These are phyloP conservation scores for Amanita fuliginea DNA, from an alignment of 768 basidiomycete genomes.

Conservation along the genomic window DNA sequence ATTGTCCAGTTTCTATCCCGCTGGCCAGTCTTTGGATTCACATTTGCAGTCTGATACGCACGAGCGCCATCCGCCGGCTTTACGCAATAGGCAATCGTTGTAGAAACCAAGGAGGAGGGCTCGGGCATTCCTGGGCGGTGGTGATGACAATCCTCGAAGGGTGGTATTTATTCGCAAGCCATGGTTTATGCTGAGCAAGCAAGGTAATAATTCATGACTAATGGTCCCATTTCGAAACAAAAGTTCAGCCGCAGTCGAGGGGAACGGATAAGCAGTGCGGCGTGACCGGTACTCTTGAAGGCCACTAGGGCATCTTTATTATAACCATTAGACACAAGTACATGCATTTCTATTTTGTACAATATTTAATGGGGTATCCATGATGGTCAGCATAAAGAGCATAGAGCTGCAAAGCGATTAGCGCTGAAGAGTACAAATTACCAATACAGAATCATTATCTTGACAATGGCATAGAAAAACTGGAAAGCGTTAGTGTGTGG, in stretches of 20 bases:
- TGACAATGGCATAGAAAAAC: neutral
- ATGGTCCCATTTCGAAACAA: no score
- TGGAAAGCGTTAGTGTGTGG: no score
- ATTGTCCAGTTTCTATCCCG: conserved; percentile 23
- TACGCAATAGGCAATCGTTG: conserved; percentile 25
- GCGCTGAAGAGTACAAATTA: neutral
- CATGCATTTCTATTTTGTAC: neutral
- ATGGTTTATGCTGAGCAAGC: no score
- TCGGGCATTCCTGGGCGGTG: neutral
- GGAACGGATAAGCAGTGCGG: no score
- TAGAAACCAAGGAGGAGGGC: conserved; percentile 11
- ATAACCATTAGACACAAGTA: neutral
- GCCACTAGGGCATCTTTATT: neutral
- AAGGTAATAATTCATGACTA: no score
- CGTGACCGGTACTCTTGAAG: neutral
- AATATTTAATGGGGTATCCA: neutral
- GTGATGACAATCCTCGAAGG: no score
- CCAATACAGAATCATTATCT: neutral
- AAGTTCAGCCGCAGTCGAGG: no score
- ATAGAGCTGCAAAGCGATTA: no score
- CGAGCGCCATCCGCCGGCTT: conserved; percentile 27
- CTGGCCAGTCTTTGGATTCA: conserved; percentile 22
- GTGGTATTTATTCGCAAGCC: no score
- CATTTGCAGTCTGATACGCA: conserved; percentile 27
- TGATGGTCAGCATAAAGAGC: no score